Evolutionary conservation across 108 stramenopile species (phyloP).

Genomic region (Skeletonema costatum): DNA sequence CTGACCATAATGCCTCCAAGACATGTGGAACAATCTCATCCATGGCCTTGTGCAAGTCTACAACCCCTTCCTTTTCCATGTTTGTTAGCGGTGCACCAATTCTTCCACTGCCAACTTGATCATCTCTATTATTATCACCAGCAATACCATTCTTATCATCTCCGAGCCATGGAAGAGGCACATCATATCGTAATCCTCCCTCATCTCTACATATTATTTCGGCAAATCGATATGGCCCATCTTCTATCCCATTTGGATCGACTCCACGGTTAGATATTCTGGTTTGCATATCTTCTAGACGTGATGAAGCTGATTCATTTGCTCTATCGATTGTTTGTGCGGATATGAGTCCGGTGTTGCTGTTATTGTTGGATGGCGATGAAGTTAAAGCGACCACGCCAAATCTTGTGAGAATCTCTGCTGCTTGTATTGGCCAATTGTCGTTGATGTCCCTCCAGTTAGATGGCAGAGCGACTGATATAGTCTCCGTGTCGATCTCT

Average conservation of each 20-base stretch:
- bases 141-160: neutral
- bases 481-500: neutral
- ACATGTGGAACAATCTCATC: slow-evolving; percentile 11
- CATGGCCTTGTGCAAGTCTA: slow-evolving; percentile 12
- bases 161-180: slow-evolving; percentile 25
- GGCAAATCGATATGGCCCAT: slow-evolving; percentile 19
- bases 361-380: neutral
- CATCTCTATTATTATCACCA: neutral
- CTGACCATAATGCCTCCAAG: slow-evolving; percentile 13
- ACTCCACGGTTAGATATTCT: slow-evolving; percentile 28
- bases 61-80: slow-evolving; percentile 6
- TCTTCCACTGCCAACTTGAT: slow-evolving; percentile 4
- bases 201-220: slow-evolving; percentile 35
- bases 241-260: slow-evolving; percentile 16
- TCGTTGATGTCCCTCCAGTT: neutral
- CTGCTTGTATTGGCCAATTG: slow-evolving; percentile 11
- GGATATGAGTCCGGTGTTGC: slow-evolving; percentile 1
- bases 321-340: slow-evolving; percentile 12
- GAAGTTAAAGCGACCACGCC: slow-evolving; percentile 15
- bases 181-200: slow-evolving; percentile 27
- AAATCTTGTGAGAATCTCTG: neutral
- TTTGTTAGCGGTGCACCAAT: slow-evolving; percentile 18
- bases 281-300: slow-evolving; percentile 16
- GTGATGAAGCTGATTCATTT: slow-evolving; percentile 3
- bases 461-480: slow-evolving; percentile 3